Conservation (phyloP, 2,329 filamentous ascomycete genomes). For the Penicillium sp. region DNA sequence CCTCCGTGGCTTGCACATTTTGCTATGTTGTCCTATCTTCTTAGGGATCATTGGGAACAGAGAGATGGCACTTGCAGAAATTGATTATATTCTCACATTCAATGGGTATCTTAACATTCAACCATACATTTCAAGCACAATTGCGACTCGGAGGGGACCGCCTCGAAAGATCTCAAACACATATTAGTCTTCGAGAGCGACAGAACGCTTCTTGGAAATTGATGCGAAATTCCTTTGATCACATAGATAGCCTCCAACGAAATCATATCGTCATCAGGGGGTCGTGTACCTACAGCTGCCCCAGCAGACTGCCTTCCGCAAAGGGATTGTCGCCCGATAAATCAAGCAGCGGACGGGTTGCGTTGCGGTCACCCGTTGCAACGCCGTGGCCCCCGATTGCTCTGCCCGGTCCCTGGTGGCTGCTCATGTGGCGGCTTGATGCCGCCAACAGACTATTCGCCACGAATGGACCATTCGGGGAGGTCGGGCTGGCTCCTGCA, state of each 20-base stretch:
- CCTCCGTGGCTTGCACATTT: background rate
- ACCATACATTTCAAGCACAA: background rate
- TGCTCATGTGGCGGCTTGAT: slow-evolving; percentile 18
- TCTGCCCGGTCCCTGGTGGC: slow-evolving; percentile 23
- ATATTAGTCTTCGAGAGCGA: too few relatives aligned
- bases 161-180: background rate
- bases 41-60: background rate
- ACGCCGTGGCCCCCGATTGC: slow-evolving; percentile 39
- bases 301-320: slow-evolving; percentile 48
- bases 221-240: background rate
- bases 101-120: slow-evolving; percentile 8
- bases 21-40: background rate
- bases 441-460: slow-evolving; percentile 42
- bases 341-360: slow-evolving; percentile 47
- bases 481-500: slow-evolving; percentile 13
- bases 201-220: too few relatives aligned
- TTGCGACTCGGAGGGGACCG: background rate
- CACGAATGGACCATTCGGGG: slow-evolving; percentile 9
- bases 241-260: background rate
- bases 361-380: slow-evolving; percentile 43
- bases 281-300: slow-evolving; percentile 26
- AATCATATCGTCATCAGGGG: background rate
- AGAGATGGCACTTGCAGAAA: background rate
- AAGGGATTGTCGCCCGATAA: slow-evolving; percentile 46
- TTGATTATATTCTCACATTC: background rate